Conservation (phyloP, 768 basidiomycete genomes). For the Rhodosporidiobolus odoratus region DNA sequence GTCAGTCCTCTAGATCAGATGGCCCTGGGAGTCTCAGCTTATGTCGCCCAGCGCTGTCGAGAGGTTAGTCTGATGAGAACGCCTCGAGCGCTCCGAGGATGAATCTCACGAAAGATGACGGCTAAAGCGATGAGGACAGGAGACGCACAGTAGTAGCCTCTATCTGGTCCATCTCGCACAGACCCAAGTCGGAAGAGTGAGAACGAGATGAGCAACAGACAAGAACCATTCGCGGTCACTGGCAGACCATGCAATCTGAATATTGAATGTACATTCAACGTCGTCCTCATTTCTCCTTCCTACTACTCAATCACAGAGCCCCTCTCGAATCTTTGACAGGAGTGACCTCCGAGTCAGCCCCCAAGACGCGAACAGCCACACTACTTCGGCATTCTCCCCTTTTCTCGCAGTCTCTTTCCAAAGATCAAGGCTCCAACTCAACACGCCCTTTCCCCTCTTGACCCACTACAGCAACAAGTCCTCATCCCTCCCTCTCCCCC, state of each 20-base stretch:
- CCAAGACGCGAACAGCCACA: no score
- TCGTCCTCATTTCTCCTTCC: background rate
- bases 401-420: background rate
- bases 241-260: no score
- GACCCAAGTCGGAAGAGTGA: no score
- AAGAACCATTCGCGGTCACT: no score
- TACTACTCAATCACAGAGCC: no score
- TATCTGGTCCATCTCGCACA: background rate
- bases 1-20: no score
- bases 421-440: background rate
- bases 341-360: no score
- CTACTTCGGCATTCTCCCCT: background rate
- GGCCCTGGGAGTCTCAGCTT: no score
- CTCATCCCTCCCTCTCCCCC: constrained; percentile 2
- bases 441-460: background rate
- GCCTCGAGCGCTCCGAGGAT: background rate
- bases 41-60: no score
- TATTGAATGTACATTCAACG: no score
- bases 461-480: constrained; percentile 32
- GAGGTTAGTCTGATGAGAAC: no score
- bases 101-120: background rate
- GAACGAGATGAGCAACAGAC: background rate
- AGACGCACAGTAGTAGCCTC: constrained; percentile 5
- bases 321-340: no score
- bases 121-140: background rate